Conservation (phyloP, 306 rosid genomes). For the Glycine latifolia region DNA sequence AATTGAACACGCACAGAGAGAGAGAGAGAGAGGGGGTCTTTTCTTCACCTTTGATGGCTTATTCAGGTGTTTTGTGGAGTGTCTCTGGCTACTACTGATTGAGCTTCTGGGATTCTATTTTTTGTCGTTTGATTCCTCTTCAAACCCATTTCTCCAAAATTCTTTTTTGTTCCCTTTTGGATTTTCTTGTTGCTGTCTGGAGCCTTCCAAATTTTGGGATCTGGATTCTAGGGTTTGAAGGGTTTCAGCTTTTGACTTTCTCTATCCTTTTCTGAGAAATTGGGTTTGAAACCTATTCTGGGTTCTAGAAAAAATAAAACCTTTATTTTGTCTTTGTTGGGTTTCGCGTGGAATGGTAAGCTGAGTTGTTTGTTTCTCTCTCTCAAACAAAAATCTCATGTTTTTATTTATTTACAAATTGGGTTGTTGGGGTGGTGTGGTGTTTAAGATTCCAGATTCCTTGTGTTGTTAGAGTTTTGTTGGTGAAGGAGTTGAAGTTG, state of each 20-base stretch:
- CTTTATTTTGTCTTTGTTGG: slow-evolving; percentile 19
- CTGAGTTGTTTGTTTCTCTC: slow-evolving; percentile 21
- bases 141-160: slow-evolving; percentile 39
- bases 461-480: slow-evolving; percentile 5
- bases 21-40: slow-evolving; percentile 28
- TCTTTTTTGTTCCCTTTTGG: background rate
- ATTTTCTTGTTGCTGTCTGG: slow-evolving; percentile 31
- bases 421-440: slow-evolving; percentile 40
- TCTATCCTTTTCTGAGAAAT: slow-evolving; percentile 46
- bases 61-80: slow-evolving; percentile 50
- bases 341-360: slow-evolving; percentile 37
- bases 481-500: slow-evolving; percentile 16
- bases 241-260: slow-evolving; percentile 66
- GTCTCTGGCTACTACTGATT: slow-evolving; percentile 39
- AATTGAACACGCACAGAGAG: background rate
- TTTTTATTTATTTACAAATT: background rate
- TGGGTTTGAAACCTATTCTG: slow-evolving; percentile 35
- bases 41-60: slow-evolving; percentile 38
- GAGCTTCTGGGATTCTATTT: slow-evolving; percentile 1
- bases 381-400: slow-evolving; percentile 4
- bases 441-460: slow-evolving; percentile 41
- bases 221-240: slow-evolving; percentile 78
- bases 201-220: slow-evolving; percentile 65
- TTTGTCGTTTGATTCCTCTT: slow-evolving; percentile 40
- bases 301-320: slow-evolving; percentile 13